A percentile compares a stretch with the other conserved stretches of the same genome.
Conservation (phyloP, 208 protist species). For the Trichomonas tenax region DNA sequence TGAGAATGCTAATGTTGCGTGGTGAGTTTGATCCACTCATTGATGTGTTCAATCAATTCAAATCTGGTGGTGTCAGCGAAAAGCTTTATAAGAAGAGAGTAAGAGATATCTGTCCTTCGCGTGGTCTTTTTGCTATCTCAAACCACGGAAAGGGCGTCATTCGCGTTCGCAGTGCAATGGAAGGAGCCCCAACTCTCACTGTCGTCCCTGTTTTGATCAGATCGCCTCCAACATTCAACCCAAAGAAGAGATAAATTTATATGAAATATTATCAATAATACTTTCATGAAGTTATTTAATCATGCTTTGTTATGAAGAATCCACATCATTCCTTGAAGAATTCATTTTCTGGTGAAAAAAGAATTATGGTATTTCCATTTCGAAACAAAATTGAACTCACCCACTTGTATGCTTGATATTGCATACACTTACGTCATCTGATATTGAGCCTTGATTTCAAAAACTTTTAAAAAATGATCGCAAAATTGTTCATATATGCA, state of each 20-base stretch:
- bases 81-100: background rate
- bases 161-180: background rate
- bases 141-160: background rate
- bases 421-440: no score
- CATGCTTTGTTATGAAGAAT: no score
- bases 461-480: no score
- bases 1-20: background rate
- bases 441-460: no score
- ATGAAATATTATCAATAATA: background rate
- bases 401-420: no score
- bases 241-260: background rate
- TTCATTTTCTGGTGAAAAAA: no score
- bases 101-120: background rate
- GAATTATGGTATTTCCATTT: no score
- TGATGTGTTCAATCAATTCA: background rate
- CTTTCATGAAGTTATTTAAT: background rate
- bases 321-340: no score
- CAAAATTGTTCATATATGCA: no score
- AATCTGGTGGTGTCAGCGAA: background rate
- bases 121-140: background rate
- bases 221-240: background rate
- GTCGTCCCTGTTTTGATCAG: background rate
- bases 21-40: background rate
- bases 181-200: background rate
- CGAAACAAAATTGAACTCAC: no score